phyloP scores from a whole-genome alignment of 352 stramenopile species.

The Phytophthora pinifolia region DNA sequence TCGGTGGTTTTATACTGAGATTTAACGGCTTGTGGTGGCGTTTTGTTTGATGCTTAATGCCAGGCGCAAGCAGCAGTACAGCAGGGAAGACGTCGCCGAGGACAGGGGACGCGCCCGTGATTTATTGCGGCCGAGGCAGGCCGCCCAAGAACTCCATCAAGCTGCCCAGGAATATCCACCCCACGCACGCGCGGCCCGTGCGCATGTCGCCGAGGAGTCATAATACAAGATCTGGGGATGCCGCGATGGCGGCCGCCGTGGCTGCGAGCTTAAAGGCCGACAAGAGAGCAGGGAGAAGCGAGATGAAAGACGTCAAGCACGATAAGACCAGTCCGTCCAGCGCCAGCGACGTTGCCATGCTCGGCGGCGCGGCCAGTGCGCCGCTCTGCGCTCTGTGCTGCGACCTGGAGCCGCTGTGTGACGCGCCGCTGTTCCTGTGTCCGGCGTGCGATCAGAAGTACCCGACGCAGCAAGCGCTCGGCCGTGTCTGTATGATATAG shows the following conservation, averaged over 20 bases:
- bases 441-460: constrained; percentile 81
- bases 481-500: constrained; percentile 59
- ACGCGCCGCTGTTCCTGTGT: constrained; percentile 70
- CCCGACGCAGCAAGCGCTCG: constrained; percentile 75
- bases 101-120: constrained; percentile 26
- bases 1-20: constrained; percentile 6
- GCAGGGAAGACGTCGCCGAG: constrained; percentile 25
- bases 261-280: constrained; percentile 17
- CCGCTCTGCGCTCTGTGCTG: constrained; percentile 77
- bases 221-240: constrained; percentile 22
- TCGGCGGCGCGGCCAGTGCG: constrained; percentile 40
- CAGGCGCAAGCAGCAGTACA: constrained; percentile 7
- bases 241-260: constrained; percentile 16
- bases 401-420: constrained; percentile 39
- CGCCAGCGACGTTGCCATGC: constrained; percentile 56
- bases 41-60: constrained; percentile 7
- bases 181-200: constrained; percentile 14
- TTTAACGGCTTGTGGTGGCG: constrained; percentile 1
- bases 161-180: constrained; percentile 24
- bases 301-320: constrained; percentile 30
- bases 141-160: constrained; percentile 53
- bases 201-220: constrained; percentile 34
- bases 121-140: constrained; percentile 42
- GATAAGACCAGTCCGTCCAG: constrained; percentile 68
- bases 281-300: constrained; percentile 10